Evolutionary conservation across 306 rosid genomes (phyloP).

Genomic region (Geum urbanum): DNA sequence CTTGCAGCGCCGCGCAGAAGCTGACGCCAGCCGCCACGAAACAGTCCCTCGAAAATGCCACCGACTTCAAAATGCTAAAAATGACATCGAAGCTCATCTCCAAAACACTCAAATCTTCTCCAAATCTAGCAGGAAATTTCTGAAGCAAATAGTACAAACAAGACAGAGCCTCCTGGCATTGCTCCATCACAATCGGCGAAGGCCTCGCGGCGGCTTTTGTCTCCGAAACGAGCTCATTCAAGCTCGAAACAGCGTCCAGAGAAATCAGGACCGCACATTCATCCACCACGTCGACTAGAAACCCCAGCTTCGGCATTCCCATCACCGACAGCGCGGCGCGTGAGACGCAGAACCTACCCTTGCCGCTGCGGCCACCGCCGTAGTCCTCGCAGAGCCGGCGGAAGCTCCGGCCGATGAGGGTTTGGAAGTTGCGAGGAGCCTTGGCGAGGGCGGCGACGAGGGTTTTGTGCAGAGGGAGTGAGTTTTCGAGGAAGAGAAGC

Average conservation of each 20-base stretch:
- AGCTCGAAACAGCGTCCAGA: slow-evolving; percentile 44
- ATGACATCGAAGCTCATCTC: slow-evolving; percentile 46
- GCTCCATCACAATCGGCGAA: slow-evolving; percentile 90
- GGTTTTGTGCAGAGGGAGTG: slow-evolving; percentile 65
- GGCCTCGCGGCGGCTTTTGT: slow-evolving; percentile 52
- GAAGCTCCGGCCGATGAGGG: slow-evolving; percentile 38
- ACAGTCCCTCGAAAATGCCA: slow-evolving; percentile 76
- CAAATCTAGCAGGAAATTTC: slow-evolving; percentile 62
- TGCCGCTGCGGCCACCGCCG: too few species aligned
- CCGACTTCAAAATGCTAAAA: slow-evolving; percentile 57
- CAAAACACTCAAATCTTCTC: slow-evolving; percentile 38
- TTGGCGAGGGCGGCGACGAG: slow-evolving; percentile 60
- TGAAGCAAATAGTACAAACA: slow-evolving; percentile 89
- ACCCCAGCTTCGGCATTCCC: slow-evolving; percentile 76
- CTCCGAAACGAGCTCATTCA: slow-evolving; percentile 54
- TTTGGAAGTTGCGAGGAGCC: slow-evolving; percentile 30
- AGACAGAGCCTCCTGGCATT: slow-evolving; percentile 92
- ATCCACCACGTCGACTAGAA: slow-evolving; percentile 54
- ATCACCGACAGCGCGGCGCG: slow-evolving; percentile 64
- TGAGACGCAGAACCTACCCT: slow-evolving; percentile 66
- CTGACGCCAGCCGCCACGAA: slow-evolving; percentile 93
- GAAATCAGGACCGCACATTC: slow-evolving; percentile 63
- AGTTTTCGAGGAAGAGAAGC: slow-evolving; percentile 68
- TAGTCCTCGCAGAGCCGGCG: slow-evolving; percentile 39
- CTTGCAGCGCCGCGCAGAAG: slow-evolving; percentile 75